Percentiles rank a stretch among this genome's conserved stretches.
Conservation (phyloP, 2,329 filamentous ascomycete species). For the Calonectria pteridis region DNA sequence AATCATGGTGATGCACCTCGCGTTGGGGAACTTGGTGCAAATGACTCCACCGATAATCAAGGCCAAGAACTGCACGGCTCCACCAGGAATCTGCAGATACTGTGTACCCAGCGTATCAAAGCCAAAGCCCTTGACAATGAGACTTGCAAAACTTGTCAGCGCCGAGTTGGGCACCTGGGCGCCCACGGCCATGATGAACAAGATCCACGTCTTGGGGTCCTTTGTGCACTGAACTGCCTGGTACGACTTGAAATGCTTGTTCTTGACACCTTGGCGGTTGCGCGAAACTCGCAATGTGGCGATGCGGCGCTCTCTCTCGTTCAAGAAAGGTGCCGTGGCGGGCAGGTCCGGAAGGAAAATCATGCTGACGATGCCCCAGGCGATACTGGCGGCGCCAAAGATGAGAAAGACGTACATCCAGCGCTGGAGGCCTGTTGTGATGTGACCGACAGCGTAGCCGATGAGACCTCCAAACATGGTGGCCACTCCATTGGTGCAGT, state of each 20-base stretch:
- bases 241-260: constrained; percentile 74
- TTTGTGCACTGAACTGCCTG: constrained; percentile 65
- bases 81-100: constrained; percentile 27
- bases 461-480: constrained; percentile 72
- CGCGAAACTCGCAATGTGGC: constrained; percentile 62
- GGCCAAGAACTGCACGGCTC: constrained; percentile 27
- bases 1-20: constrained; percentile 24
- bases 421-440: constrained; percentile 60
- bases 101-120: constrained; percentile 40
- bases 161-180: constrained; percentile 43
- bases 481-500: constrained; percentile 64
- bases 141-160: constrained; percentile 41
- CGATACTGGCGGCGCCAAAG: constrained; percentile 66
- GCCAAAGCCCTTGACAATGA: constrained; percentile 51
- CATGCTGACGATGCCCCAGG: constrained; percentile 68
- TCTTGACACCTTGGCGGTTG: constrained; percentile 77
- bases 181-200: constrained; percentile 61
- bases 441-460: constrained; percentile 71
- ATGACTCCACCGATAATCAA: constrained; percentile 21
- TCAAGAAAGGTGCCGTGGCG: constrained; percentile 72
- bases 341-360: constrained; percentile 73
- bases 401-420: constrained; percentile 73
- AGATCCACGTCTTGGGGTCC: constrained; percentile 70
- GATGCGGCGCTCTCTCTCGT: constrained; percentile 65
- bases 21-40: constrained; percentile 27